A percentile compares a stretch with the other conserved stretches of the same genome.
phyloP scores from a whole-genome alignment of 441 rosid genomes.

The Populus hybrid region DNA sequence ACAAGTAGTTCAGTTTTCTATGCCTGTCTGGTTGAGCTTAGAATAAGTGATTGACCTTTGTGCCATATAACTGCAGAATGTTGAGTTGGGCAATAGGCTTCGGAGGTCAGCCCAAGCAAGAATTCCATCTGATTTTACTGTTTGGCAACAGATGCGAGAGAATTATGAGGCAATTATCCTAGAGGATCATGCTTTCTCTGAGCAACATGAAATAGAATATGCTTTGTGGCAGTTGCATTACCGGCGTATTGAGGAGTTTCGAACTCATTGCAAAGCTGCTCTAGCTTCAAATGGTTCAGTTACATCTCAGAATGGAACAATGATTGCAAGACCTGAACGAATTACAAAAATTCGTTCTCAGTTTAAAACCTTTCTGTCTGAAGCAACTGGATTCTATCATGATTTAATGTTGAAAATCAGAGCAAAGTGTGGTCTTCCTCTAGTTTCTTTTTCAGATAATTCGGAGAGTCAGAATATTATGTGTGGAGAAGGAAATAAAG shows the following conservation, averaged over 20 bases:
- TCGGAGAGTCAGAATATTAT: conserved; percentile 46
- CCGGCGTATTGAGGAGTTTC: conserved; percentile 73
- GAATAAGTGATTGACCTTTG: too few species aligned
- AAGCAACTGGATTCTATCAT: conserved; percentile 93
- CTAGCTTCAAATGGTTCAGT: conserved; percentile 46
- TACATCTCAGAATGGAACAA: conserved; percentile 51
- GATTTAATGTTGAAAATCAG: conserved; percentile 75
- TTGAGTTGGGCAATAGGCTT: conserved; percentile 73
- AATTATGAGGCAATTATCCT: conserved; percentile 90
- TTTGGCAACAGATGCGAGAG: conserved; percentile 96
- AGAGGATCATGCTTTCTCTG: conserved; percentile 84
- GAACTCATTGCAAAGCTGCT: conserved; percentile 64
- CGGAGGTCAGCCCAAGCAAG: conserved; percentile 75
- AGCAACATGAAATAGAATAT: conserved; percentile 74
- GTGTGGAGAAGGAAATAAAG: conserved; percentile 18
- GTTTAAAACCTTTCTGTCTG: conserved; percentile 90
- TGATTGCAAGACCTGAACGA: conserved; percentile 52
- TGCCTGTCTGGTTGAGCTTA: too few species aligned
- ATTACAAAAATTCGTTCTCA: conserved; percentile 60
- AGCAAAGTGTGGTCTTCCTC: conserved; percentile 87
- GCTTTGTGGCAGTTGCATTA: conserved; percentile 91
- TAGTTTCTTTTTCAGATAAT: conserved; percentile 73
- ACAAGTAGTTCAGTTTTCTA: too few species aligned
- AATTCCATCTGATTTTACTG: conserved; percentile 66
- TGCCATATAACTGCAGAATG: conserved; percentile 40